These are phyloP conservation scores for Gynochthodes officinalis DNA, from an alignment of 257 asterid genomes.

Conservation along the genomic window DNA sequence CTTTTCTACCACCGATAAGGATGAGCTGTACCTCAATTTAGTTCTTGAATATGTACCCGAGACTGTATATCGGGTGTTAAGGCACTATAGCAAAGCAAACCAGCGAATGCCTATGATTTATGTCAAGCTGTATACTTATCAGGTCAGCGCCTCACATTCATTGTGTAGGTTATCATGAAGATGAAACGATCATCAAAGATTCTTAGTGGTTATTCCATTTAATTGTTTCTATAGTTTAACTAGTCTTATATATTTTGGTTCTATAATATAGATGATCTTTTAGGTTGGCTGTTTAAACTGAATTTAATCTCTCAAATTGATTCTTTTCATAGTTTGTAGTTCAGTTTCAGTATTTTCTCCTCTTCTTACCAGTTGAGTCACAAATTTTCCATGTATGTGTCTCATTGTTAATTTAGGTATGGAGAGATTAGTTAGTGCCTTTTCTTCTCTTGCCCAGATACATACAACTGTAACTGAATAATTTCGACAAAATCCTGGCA, in stretches of 20 bases:
- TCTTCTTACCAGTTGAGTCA: background rate
- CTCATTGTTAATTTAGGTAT: background rate
- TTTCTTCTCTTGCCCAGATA: background rate
- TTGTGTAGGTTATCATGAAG: background rate
- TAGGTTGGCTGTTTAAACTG: too few species aligned
- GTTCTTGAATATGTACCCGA: constrained; percentile 86
- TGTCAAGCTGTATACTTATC: constrained; percentile 74
- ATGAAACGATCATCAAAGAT: background rate
- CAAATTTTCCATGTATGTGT: background rate
- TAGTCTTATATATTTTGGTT: background rate
- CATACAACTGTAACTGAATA: background rate
- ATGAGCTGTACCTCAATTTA: constrained; percentile 70
- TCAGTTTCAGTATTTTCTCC: background rate
- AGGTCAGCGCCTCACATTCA: constrained; percentile 36
- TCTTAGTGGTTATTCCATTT: background rate
- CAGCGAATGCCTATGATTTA: constrained; percentile 80
- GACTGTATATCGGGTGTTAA: constrained; percentile 61
- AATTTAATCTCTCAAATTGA: too few species aligned
- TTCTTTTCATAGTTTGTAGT: background rate
- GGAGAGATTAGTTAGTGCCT: too few species aligned
- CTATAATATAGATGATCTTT: background rate
- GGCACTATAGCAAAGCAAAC: constrained; percentile 73
- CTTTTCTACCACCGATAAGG: constrained; percentile 79
- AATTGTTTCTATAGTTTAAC: background rate
- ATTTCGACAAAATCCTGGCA: background rate